Percentiles rank a stretch among this genome's conserved stretches.
Conservation (phyloP, 2,329 filamentous ascomycete genomes). For the Cercospora beticola region DNA sequence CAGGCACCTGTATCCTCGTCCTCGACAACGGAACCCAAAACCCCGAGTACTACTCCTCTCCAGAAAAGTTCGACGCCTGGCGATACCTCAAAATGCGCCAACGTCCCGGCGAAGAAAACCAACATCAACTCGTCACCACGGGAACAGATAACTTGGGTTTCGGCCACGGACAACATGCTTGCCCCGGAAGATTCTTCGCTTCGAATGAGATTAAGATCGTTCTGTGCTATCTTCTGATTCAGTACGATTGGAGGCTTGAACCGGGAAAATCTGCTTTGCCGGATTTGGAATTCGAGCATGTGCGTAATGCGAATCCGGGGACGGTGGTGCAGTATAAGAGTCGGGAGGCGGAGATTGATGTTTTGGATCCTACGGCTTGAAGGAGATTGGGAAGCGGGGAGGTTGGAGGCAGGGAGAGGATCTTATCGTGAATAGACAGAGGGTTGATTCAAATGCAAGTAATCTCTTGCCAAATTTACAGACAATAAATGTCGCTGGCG, state of each 20-base stretch:
- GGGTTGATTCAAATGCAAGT: too few relatives aligned
- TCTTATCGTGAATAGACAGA: too few relatives aligned
- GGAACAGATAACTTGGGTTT: slow-evolving; percentile 29
- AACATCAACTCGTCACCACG: slow-evolving; percentile 27
- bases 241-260: slow-evolving; percentile 32
- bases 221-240: slow-evolving; percentile 35
- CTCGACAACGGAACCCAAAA: slow-evolving; percentile 6
- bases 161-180: slow-evolving; percentile 35
- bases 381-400: not conserved
- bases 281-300: not conserved
- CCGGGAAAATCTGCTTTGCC: not conserved
- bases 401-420: too few relatives aligned
- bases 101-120: slow-evolving; percentile 26
- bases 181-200: slow-evolving; percentile 36
- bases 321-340: not conserved
- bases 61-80: slow-evolving; percentile 27
- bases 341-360: not conserved
- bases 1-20: slow-evolving; percentile 22
- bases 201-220: slow-evolving; percentile 38
- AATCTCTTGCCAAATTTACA: too few relatives aligned
- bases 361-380: not conserved
- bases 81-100: slow-evolving; percentile 29
- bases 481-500: not conserved
- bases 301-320: not conserved
- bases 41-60: slow-evolving; percentile 14